These are phyloP conservation scores for Blastosporella zonata DNA, from an alignment of 1,284 basidiomycete species.

Conservation along the genomic window DNA sequence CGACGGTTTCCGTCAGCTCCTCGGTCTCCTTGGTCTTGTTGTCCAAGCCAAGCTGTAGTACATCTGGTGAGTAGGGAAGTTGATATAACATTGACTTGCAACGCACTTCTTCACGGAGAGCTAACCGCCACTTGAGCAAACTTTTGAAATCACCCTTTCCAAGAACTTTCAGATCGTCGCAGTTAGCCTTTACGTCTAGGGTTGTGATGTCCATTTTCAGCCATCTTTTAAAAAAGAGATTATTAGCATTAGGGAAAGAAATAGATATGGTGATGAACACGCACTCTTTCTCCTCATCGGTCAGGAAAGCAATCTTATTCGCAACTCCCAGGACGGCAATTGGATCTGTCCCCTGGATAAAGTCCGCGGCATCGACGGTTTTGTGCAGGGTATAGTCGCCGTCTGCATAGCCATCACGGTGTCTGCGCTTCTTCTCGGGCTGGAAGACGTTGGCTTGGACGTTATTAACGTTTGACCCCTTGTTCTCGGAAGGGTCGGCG, in stretches of 20 bases:
- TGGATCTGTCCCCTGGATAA: conserved; percentile 72
- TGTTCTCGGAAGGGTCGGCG: conserved; percentile 42
- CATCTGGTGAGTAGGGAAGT: neutral
- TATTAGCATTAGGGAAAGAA: conserved; percentile 1
- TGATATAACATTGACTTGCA: conserved; percentile 1
- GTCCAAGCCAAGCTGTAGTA: conserved; percentile 72
- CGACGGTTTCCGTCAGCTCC: conserved; percentile 75
- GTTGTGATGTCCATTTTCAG: conserved; percentile 71
- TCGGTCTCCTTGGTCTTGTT: conserved; percentile 68
- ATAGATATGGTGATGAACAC: conserved; percentile 23
- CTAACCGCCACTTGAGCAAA: conserved; percentile 88
- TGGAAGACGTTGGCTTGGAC: conserved; percentile 90
- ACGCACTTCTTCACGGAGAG: conserved; percentile 78
- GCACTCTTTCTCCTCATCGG: conserved; percentile 83
- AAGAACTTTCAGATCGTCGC: conserved; percentile 92
- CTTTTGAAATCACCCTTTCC: conserved; percentile 97
- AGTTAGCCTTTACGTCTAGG: conserved; percentile 78
- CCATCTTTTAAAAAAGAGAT: conserved; percentile 51
- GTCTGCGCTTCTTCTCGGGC: conserved; percentile 93
- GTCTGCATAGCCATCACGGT: conserved; percentile 95
- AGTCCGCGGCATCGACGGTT: conserved; percentile 69
- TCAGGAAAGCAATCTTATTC: conserved; percentile 82
- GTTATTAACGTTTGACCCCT: conserved; percentile 54
- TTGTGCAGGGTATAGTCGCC: conserved; percentile 93
- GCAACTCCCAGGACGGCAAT: conserved; percentile 79